A percentile compares a stretch with the other conserved stretches of the same genome.
Conservation (phyloP, 805 yeast species). For the Candida corydali region DNA sequence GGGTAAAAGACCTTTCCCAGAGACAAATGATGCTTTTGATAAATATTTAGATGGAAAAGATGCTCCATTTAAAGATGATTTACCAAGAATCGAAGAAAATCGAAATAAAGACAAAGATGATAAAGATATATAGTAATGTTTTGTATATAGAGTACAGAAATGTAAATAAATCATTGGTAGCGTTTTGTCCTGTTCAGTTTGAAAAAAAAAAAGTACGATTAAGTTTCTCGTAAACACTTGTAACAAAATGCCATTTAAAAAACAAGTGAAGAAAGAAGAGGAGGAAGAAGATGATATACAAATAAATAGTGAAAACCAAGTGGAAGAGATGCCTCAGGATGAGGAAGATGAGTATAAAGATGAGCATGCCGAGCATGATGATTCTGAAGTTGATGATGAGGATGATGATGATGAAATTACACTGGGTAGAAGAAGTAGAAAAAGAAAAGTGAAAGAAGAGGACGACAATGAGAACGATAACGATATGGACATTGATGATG, state of each 20-base stretch:
- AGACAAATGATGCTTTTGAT: slow-evolving; percentile 86
- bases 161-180: not conserved
- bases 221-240: too few relatives aligned
- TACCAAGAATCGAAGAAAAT: slow-evolving; percentile 14
- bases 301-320: slow-evolving; percentile 13
- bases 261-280: slow-evolving; percentile 1
- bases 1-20: slow-evolving; percentile 91
- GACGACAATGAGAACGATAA: slow-evolving; percentile 10
- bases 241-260: slow-evolving; percentile 1
- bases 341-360: slow-evolving; percentile 14
- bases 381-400: slow-evolving; percentile 5
- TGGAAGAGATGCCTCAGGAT: slow-evolving; percentile 14
- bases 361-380: slow-evolving; percentile 11
- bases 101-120: slow-evolving; percentile 23
- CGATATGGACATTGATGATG: slow-evolving; percentile 17
- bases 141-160: slow-evolving; percentile 4
- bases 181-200: too few relatives aligned
- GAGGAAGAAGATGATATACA: slow-evolving; percentile 6
- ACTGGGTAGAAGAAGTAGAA: slow-evolving; percentile 10
- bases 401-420: slow-evolving; percentile 4
- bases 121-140: slow-evolving; percentile 1
- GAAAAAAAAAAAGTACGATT: not conserved
- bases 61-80: slow-evolving; percentile 34
- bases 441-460: slow-evolving; percentile 17
- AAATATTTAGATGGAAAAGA: slow-evolving; percentile 54